These are phyloP conservation scores for Hygrophorus pudorinus DNA, from an alignment of 768 basidiomycete genomes.

Conservation along the genomic window DNA sequence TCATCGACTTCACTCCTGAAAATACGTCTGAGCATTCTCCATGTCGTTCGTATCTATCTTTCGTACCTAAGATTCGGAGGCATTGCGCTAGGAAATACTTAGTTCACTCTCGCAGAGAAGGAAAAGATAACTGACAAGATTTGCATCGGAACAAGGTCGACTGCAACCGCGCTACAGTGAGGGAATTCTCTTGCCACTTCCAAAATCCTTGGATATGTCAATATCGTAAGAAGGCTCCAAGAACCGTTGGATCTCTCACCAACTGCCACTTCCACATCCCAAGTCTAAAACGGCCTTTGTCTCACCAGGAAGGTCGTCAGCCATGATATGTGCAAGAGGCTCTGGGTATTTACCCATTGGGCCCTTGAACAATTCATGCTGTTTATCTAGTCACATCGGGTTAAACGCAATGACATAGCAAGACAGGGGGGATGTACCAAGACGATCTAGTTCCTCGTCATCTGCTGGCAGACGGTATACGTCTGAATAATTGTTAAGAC, in stretches of 20 bases:
- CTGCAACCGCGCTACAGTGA: slow-evolving; percentile 55
- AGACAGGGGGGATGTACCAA: slow-evolving; percentile 33
- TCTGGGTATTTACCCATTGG: slow-evolving; percentile 62
- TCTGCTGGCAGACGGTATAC: slow-evolving; percentile 74
- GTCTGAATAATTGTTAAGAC: slow-evolving; percentile 69
- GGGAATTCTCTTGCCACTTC: slow-evolving; percentile 69
- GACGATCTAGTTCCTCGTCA: slow-evolving; percentile 61
- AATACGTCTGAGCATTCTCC: slow-evolving; percentile 5
- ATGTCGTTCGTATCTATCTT: background rate
- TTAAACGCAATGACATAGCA: slow-evolving; percentile 7
- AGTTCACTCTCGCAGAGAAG: no score
- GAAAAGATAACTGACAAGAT: slow-evolving; percentile 36
- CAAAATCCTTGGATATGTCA: slow-evolving; percentile 46
- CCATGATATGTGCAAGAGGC: slow-evolving; percentile 47
- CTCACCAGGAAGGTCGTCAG: slow-evolving; percentile 45
- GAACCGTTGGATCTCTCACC: slow-evolving; percentile 31
- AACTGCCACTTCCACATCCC: slow-evolving; percentile 72
- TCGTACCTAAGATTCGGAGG: slow-evolving; percentile 59
- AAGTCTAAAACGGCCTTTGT: slow-evolving; percentile 61
- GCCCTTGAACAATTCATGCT: slow-evolving; percentile 54
- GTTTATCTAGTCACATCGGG: slow-evolving; percentile 38
- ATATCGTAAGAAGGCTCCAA: slow-evolving; percentile 6
- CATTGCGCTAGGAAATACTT: slow-evolving; percentile 53
- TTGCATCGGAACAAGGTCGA: slow-evolving; percentile 78
- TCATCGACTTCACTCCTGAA: slow-evolving; percentile 75